These are phyloP conservation scores for Monotropa hypopitys DNA, from an alignment of 179 eudicot genomes.

Conservation along the genomic window DNA sequence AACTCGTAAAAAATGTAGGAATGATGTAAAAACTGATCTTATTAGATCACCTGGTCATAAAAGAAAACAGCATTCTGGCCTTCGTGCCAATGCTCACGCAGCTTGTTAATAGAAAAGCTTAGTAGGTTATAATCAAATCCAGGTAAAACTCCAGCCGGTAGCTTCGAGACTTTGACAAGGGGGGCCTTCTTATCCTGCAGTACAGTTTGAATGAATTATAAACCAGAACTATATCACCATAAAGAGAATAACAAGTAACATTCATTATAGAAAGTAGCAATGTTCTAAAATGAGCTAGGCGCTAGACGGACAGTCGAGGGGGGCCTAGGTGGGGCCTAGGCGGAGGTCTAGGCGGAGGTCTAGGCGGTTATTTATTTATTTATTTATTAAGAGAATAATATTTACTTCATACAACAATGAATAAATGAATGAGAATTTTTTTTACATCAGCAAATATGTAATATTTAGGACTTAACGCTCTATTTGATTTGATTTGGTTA, in stretches of 20 bases:
- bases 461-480: too few species aligned
- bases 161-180: conserved; percentile 23
- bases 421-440: too few species aligned
- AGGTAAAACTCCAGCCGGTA: conserved; percentile 21
- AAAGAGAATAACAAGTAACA: background rate
- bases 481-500: too few species aligned
- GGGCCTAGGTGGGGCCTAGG: too few species aligned
- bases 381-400: too few species aligned
- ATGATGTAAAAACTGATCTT: background rate
- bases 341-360: too few species aligned
- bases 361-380: too few species aligned
- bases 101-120: conserved; percentile 31
- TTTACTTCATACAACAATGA: too few species aligned
- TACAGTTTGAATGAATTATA: conserved; percentile 3
- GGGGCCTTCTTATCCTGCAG: conserved; percentile 33
- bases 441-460: too few species aligned
- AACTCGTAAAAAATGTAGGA: conserved; percentile 1
- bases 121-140: conserved; percentile 24
- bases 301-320: too few species aligned
- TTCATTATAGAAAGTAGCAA: background rate
- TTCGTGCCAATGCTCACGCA: conserved; percentile 44
- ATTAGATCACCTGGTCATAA: conserved; percentile 50
- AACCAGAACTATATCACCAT: background rate
- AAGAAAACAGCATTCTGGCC: conserved; percentile 47
- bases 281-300: too few species aligned